Evolutionary conservation across 305 asterid genomes (phyloP).

Genomic region (Solanum hybrid): DNA sequence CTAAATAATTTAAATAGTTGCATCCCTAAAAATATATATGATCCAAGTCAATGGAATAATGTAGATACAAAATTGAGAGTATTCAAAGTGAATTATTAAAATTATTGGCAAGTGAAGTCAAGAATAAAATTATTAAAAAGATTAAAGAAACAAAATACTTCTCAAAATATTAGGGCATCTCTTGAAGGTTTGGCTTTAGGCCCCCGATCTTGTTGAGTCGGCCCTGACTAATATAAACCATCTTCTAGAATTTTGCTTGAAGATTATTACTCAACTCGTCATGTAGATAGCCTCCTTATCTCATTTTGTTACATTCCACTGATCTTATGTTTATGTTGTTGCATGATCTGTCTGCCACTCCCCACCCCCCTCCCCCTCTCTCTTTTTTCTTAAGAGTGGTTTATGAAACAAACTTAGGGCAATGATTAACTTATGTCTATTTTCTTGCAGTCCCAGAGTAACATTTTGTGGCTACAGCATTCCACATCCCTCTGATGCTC

Average conservation of each 20-base stretch:
- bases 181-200: too few relatives aligned
- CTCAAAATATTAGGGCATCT: too few relatives aligned
- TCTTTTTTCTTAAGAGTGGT: not conserved
- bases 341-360: not conserved
- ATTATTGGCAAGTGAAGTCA: too few relatives aligned
- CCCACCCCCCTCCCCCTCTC: not conserved
- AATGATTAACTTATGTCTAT: not conserved
- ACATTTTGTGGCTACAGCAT: constrained; percentile 78
- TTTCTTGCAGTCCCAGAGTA: constrained; percentile 65
- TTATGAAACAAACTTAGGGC: not conserved
- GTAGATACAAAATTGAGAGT: too few relatives aligned
- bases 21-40: too few relatives aligned
- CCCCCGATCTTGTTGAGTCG: too few relatives aligned
- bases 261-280: not conserved
- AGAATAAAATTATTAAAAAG: too few relatives aligned
- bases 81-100: too few relatives aligned
- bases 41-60: too few relatives aligned
- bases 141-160: too few relatives aligned
- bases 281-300: not conserved
- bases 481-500: constrained; percentile 81
- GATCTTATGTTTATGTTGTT: not conserved
- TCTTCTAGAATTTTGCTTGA: not conserved
- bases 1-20: too few relatives aligned
- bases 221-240: not conserved
- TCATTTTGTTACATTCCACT: not conserved